Evolutionary conservation across 2,329 filamentous ascomycete genomes (phyloP).

Genomic region (Didymella keratinophila): DNA sequence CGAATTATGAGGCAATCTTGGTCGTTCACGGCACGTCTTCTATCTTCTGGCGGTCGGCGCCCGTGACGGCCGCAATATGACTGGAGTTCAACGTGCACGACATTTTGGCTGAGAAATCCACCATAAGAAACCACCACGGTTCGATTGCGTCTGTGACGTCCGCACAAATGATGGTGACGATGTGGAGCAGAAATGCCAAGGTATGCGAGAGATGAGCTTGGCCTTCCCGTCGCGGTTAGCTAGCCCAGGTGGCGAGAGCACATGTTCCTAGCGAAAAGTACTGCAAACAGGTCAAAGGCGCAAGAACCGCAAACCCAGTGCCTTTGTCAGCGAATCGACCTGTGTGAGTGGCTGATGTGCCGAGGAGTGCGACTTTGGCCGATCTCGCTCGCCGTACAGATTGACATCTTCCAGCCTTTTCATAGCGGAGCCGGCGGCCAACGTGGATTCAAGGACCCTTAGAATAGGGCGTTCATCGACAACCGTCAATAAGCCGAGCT

Average conservation of each 20-base stretch:
- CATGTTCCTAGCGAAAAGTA: slow-evolving; percentile 5
- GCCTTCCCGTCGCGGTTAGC: slow-evolving; percentile 29
- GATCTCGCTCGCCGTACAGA: slow-evolving; percentile 23
- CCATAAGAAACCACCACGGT: slow-evolving; percentile 6
- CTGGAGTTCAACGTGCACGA: slow-evolving; percentile 12
- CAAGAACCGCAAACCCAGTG: not conserved
- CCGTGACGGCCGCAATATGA: slow-evolving; percentile 24
- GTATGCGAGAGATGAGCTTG: slow-evolving; percentile 36
- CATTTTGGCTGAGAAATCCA: slow-evolving; percentile 34
- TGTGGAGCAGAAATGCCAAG: slow-evolving; percentile 18
- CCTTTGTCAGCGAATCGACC: slow-evolving; percentile 19
- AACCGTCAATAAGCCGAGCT: slow-evolving; percentile 23
- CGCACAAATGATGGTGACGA: slow-evolving; percentile 24
- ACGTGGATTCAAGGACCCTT: slow-evolving; percentile 19
- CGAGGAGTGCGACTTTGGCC: slow-evolving; percentile 25
- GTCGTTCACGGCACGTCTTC: slow-evolving; percentile 13
- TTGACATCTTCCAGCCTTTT: slow-evolving; percentile 9
- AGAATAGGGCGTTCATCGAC: slow-evolving; percentile 22
- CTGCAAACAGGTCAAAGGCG: slow-evolving; percentile 18
- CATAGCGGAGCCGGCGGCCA: slow-evolving; percentile 23
- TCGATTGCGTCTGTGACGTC: slow-evolving; percentile 33
- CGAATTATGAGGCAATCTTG: not conserved
- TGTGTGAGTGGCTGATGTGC: slow-evolving; percentile 23
- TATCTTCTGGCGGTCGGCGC: slow-evolving; percentile 22
- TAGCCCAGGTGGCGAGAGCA: not conserved